Percentiles rank a stretch among this genome's conserved stretches.
Evolutionary conservation across 2,329 filamentous ascomycete genomes (phyloP).

Genomic region (Trichoderma asperellum): DNA sequence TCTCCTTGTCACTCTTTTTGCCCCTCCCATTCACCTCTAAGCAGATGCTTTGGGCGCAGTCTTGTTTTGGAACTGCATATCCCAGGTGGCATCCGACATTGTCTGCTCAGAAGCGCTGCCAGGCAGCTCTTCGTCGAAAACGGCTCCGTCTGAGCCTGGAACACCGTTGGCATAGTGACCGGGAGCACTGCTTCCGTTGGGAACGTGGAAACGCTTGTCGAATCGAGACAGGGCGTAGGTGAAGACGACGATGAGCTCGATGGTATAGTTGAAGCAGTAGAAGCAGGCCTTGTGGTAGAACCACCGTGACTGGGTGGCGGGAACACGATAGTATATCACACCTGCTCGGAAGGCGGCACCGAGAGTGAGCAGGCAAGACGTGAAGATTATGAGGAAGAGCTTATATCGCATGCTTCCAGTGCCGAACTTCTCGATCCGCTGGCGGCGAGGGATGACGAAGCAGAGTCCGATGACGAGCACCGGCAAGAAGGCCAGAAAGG

Average conservation of each 20-base stretch:
- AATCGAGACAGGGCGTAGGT: constrained; percentile 70
- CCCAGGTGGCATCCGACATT: background rate
- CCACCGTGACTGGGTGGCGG: constrained; percentile 61
- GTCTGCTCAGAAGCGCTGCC: constrained; percentile 3
- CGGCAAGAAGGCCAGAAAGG: constrained; percentile 61
- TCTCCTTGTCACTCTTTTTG: background rate
- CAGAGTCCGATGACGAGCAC: constrained; percentile 59
- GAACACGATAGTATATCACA: constrained; percentile 58
- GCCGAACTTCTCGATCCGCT: constrained; percentile 57
- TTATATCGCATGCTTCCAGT: constrained; percentile 69
- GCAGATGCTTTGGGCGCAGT: background rate
- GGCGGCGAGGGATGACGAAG: constrained; percentile 52
- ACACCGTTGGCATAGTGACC: constrained; percentile 51
- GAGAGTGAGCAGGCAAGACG: constrained; percentile 63
- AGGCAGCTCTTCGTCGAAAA: constrained; percentile 14
- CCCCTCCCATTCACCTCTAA: background rate
- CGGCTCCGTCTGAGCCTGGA: background rate
- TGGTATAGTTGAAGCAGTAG: constrained; percentile 77
- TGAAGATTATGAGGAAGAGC: constrained; percentile 63
- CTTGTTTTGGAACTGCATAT: background rate
- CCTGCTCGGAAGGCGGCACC: constrained; percentile 72
- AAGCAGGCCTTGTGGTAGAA: constrained; percentile 74
- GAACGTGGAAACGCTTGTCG: constrained; percentile 75
- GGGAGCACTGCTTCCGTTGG: constrained; percentile 66
- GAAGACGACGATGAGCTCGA: constrained; percentile 72